These are phyloP conservation scores for Phalaenopsis equestris DNA, from an alignment of 106 monocot genomes.

Conservation along the genomic window DNA sequence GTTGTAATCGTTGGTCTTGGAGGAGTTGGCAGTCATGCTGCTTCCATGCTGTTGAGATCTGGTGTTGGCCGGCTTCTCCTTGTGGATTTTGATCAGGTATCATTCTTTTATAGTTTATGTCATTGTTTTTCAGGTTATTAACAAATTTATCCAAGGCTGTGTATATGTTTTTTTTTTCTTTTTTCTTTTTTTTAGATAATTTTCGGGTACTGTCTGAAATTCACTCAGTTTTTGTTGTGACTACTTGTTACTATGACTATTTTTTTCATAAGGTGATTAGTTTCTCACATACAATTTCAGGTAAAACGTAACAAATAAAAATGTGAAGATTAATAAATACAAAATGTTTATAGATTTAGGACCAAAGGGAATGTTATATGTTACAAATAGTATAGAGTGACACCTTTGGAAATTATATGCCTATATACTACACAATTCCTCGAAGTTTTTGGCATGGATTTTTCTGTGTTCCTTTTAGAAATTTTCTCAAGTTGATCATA, in stretches of 20 bases:
- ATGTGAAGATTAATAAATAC: not conserved
- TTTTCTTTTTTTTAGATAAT: not conserved
- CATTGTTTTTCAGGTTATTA: not conserved
- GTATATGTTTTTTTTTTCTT: not conserved
- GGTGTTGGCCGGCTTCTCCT: slow-evolving; percentile 85
- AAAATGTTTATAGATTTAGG: not conserved
- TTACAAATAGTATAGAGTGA: not conserved
- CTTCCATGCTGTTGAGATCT: slow-evolving; percentile 92
- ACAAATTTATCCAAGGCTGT: not conserved
- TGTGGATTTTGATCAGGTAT: slow-evolving; percentile 99
- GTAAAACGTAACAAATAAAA: not conserved
- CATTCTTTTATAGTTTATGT: not conserved
- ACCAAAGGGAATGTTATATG: not conserved
- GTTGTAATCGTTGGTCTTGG: slow-evolving; percentile 93
- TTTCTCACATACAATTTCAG: not conserved
- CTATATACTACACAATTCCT: not conserved
- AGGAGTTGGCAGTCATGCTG: slow-evolving; percentile 99
- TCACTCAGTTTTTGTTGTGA: not conserved
- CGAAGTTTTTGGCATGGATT: not conserved
- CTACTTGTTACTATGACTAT: not conserved
- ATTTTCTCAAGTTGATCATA: not conserved
- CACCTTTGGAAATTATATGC: not conserved
- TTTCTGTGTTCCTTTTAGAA: not conserved
- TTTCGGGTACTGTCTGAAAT: not conserved
- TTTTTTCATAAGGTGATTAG: not conserved